Base-by-base conservation (phyloP, 2,329 filamentous ascomycete species). In the Magnaporthiopsis incrustans region DNA sequence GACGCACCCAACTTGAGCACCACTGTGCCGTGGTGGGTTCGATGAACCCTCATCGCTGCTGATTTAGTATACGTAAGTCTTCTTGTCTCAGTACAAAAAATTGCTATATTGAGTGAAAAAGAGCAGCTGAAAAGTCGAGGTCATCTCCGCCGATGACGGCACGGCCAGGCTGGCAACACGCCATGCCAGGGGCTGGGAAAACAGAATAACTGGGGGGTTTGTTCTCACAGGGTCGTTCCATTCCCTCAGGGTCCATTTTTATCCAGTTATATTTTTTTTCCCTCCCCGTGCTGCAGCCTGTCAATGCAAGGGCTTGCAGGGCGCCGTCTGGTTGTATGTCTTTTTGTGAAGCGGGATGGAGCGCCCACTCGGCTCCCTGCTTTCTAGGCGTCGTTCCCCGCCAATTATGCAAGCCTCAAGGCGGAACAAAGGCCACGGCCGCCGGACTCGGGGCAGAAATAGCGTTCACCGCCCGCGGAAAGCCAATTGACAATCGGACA, bases 1-100 rank as follows among this genome's bases (percentile, higher is more conserved):
- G 22, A 75, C 83, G 75, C 83, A 95, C 91, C 91, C 68, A 96
- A 85, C 80, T 96, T 96, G 72, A 96, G 94, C 70, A 96, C 91
- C 67, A 95, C 62, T n/a, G 57, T 85, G 63, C 88, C 91, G 69
- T 91, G 82, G 71, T 85, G 82, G 74, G 85, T n/a, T 59, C 58
- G 88, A 63, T 77, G 76, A 57, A 77, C 79, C 79, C 86, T 91
- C 87, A 90, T 90, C 69, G 75, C 84, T 83, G 77, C 72, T 63
- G 73, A 57, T 53, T 7, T 18, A 44, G 2, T 3, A 10, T 30
- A 12, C 14, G 25, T 58, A 15, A 27, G 26, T 18, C 12, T 58
- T 58, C 44, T 25, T 53, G 22, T 25, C 11, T 25, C 22, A n/a
- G 18, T n/a, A 22, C n/a, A 5, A 53, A 10, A n/a, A 25, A 25